phyloP scores from a whole-genome alignment of 2,329 filamentous ascomycete species.

The Scytalidium lignicola region DNA sequence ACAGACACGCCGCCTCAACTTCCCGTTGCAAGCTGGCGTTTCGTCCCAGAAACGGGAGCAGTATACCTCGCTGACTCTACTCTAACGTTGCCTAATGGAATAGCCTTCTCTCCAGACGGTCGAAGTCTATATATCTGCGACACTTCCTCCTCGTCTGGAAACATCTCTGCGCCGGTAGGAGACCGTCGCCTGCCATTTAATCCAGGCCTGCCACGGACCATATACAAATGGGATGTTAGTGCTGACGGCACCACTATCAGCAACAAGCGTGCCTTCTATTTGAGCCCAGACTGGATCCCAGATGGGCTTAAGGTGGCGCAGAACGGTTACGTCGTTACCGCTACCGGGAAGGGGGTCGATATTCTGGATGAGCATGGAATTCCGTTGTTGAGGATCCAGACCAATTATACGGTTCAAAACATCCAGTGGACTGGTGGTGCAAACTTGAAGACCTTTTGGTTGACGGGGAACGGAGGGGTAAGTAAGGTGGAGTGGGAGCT shows the following conservation, averaged over 20 bases:
- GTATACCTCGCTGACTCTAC: constrained; percentile 33
- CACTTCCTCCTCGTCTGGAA: constrained; percentile 25
- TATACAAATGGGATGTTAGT: constrained; percentile 36
- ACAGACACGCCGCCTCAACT: constrained; percentile 32
- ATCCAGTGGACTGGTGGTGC: constrained; percentile 36
- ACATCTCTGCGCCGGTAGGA: constrained; percentile 17
- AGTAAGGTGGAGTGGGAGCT: constrained; percentile 27
- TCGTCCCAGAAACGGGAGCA: constrained; percentile 27
- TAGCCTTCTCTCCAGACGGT: constrained; percentile 33
- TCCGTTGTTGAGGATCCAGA: constrained; percentile 34
- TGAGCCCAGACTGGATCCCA: constrained; percentile 32
- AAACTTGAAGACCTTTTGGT: constrained; percentile 33
- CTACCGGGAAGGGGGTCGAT: constrained; percentile 34
- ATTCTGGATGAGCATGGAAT: constrained; percentile 33
- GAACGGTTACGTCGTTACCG: constrained; percentile 35
- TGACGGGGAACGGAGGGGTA: constrained; percentile 34
- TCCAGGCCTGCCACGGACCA: constrained; percentile 16
- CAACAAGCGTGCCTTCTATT: constrained; percentile 35
- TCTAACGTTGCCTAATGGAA: constrained; percentile 36
- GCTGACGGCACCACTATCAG: constrained; percentile 29
- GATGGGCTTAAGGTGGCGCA: constrained; percentile 37
- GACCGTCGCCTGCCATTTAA: constrained; percentile 25
- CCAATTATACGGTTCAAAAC: constrained; percentile 39
- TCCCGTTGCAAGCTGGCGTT: constrained; percentile 33
- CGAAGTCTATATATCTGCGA: constrained; percentile 35